Conservation (phyloP, 257 asterid genomes). For the Przewalskia tangutica region DNA sequence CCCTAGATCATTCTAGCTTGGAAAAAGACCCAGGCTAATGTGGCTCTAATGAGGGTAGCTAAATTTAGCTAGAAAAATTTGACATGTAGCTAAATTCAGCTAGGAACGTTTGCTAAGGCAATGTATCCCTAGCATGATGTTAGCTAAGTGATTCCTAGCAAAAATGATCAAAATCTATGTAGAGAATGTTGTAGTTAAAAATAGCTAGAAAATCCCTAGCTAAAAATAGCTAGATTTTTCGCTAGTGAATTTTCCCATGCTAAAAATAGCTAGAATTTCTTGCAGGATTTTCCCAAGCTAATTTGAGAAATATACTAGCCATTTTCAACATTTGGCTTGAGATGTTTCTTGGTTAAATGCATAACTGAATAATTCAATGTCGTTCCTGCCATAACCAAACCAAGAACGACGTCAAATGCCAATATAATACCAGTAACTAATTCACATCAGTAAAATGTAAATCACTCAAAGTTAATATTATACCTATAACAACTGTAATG, state of each 20-base stretch:
- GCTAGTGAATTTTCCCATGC: not conserved
- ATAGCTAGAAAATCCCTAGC: not conserved
- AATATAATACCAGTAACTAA: not conserved
- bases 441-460: not conserved
- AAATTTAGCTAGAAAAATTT: no score
- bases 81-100: not conserved
- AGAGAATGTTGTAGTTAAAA: no score
- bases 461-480: not conserved
- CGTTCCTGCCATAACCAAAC: conserved; percentile 43
- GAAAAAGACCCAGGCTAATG: not conserved
- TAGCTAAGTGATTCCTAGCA: no score
- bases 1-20: not conserved
- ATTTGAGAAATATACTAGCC: no score
- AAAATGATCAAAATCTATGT: no score
- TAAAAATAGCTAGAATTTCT: not conserved
- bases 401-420: not conserved
- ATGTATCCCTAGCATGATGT: no score
- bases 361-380: conserved; percentile 31
- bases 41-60: not conserved
- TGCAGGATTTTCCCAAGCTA: not conserved
- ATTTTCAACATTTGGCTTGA: not conserved
- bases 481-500: conserved; percentile 94
- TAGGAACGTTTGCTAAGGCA: no score
- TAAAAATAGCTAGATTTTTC: not conserved
- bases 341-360: not conserved